phyloP scores from a whole-genome alignment of 441 rosid genomes.

The Adansonia gregorii region DNA sequence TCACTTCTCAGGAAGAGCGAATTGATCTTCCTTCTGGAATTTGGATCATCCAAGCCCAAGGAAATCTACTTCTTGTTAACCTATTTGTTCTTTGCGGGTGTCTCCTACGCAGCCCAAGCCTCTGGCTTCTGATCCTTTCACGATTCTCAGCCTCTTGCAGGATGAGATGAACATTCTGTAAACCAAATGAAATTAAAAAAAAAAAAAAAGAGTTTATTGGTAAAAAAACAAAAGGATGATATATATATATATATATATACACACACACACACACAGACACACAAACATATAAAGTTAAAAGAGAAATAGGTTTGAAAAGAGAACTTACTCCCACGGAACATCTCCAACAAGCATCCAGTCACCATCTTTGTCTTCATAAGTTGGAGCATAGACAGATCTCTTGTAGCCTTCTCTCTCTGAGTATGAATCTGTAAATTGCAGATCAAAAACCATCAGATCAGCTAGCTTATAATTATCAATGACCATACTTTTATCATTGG shows the following conservation, averaged over 20 bases:
- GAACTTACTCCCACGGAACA: constrained; percentile 52
- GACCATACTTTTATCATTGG: background rate
- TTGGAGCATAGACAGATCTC: constrained; percentile 47
- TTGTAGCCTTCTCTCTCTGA: constrained; percentile 42
- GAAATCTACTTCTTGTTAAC: background rate
- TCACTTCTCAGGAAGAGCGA: background rate
- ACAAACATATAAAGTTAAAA: no score
- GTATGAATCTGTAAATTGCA: constrained; percentile 30
- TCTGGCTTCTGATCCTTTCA: constrained; percentile 43
- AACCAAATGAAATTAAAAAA: background rate
- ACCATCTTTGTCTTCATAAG: constrained; percentile 57
- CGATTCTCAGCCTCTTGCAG: constrained; percentile 53
- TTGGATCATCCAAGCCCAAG: constrained; percentile 1
- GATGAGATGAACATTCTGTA: constrained; percentile 48
- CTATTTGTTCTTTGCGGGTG: background rate
- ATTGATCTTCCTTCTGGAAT: constrained; percentile 13
- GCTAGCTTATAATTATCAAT: background rate
- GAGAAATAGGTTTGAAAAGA: background rate
- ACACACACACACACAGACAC: no score
- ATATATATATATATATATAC: background rate
- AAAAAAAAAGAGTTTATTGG: constrained; percentile 9
- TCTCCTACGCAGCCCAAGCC: constrained; percentile 36
- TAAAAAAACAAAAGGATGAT: background rate
- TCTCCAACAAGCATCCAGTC: constrained; percentile 63
- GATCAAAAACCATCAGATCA: background rate